Conservation (phyloP, 306 rosid genomes). For the Quercus ilex region DNA sequence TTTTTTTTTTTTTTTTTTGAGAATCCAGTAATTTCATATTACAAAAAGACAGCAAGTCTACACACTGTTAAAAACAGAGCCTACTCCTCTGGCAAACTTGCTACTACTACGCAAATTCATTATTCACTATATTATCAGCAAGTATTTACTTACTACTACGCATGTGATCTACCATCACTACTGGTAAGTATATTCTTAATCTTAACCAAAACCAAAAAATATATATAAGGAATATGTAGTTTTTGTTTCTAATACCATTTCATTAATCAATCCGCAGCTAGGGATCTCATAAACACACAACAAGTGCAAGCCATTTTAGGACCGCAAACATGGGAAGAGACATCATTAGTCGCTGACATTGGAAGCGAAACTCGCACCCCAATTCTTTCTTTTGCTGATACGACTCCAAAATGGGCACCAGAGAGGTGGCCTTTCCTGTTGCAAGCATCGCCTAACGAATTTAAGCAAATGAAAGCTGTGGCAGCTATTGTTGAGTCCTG, state of each 20-base stretch:
- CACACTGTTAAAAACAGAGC: too few species aligned
- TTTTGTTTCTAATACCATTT: too few species aligned
- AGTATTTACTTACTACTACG: too few species aligned
- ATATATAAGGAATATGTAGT: too few species aligned
- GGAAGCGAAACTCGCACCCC: conserved; percentile 29
- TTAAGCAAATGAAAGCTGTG: conserved; percentile 40
- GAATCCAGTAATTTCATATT: too few species aligned
- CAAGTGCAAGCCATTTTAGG: conserved; percentile 39
- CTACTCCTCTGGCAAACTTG: too few species aligned
- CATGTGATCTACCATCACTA: too few species aligned
- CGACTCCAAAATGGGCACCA: conserved; percentile 44
- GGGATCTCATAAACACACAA: conserved; percentile 26
- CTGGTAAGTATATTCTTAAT: too few species aligned
- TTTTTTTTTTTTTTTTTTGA: not conserved
- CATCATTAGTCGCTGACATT: conserved; percentile 33
- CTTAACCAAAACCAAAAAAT: too few species aligned
- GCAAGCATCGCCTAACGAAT: conserved; percentile 27
- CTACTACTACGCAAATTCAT: too few species aligned
- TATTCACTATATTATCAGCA: too few species aligned
- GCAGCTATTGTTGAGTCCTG: conserved; percentile 40
- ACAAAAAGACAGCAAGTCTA: too few species aligned
- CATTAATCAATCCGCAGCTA: conserved; percentile 31
- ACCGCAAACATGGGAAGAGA: conserved; percentile 49
- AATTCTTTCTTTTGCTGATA: conserved; percentile 35
- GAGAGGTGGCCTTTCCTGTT: conserved; percentile 38